Evolutionary conservation across 768 basidiomycete genomes (phyloP).

Genomic region (Wakefieldia striispora): DNA sequence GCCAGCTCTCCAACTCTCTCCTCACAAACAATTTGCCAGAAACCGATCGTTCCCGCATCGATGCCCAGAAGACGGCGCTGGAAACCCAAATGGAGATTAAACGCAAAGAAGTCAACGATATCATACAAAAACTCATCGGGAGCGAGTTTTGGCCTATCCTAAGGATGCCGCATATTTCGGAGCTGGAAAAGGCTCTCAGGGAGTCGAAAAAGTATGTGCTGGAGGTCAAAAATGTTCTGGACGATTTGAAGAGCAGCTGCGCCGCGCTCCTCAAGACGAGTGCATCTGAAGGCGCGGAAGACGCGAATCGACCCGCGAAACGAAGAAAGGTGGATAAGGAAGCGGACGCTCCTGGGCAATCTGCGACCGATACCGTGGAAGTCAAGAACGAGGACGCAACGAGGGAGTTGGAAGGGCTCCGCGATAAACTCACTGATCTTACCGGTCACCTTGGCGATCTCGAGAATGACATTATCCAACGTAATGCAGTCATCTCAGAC

Average conservation of each 20-base stretch:
- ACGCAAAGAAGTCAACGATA: slow-evolving; percentile 32
- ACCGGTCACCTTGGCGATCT: slow-evolving; percentile 31
- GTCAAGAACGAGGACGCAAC: slow-evolving; percentile 1
- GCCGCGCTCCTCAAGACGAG: slow-evolving; percentile 22
- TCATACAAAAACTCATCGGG: slow-evolving; percentile 31
- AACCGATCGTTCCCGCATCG: slow-evolving; percentile 22
- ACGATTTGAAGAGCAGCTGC: slow-evolving; percentile 23
- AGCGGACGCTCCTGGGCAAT: background rate
- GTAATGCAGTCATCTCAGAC: slow-evolving; percentile 26
- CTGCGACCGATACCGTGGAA: background rate
- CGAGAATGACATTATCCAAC: slow-evolving; percentile 37
- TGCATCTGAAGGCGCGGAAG: slow-evolving; percentile 6
- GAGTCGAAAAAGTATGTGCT: slow-evolving; percentile 30
- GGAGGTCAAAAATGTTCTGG: slow-evolving; percentile 28
- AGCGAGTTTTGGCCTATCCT: slow-evolving; percentile 42
- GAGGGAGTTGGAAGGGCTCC: slow-evolving; percentile 26
- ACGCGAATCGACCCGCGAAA: slow-evolving; percentile 26
- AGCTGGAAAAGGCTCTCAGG: slow-evolving; percentile 22
- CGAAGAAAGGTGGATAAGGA: slow-evolving; percentile 24
- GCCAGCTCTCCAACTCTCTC: slow-evolving; percentile 25
- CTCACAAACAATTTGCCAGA: slow-evolving; percentile 23
- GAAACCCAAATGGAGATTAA: slow-evolving; percentile 28
- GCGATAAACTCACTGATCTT: slow-evolving; percentile 29
- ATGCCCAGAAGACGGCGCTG: slow-evolving; percentile 20
- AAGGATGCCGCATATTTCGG: slow-evolving; percentile 20